phyloP scores from a whole-genome alignment of 225 moss, liverwort and hornwort species.

The Straminergon stramineum region DNA sequence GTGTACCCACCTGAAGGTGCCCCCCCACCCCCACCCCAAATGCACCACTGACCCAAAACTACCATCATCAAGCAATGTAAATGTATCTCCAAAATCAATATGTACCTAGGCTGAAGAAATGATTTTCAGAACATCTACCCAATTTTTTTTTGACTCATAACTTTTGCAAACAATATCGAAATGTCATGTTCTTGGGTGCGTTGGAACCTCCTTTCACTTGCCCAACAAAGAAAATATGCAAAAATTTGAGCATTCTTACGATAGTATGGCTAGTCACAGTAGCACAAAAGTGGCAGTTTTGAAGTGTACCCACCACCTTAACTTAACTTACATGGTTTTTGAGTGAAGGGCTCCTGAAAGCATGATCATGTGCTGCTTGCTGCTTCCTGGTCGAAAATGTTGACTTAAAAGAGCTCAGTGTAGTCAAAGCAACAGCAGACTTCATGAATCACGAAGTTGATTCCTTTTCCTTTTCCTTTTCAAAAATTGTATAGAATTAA shows the following conservation, averaged over 20 bases:
- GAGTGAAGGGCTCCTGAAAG: background rate
- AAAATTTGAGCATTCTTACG: background rate
- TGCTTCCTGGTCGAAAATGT: background rate
- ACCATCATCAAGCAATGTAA: rapidly evolving
- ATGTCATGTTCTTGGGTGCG: rapidly evolving
- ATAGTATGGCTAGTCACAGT: background rate
- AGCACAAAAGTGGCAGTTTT: background rate
- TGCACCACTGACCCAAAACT: rapidly evolving
- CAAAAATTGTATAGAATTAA: no score
- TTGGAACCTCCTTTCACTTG: background rate
- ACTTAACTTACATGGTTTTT: background rate
- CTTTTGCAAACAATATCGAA: background rate
- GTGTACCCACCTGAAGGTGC: no score
- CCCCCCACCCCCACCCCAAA: no score
- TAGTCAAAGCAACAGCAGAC: background rate
- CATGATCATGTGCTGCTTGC: background rate
- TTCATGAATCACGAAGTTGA: background rate
- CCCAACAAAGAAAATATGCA: background rate
- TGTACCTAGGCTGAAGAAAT: rapidly evolving
- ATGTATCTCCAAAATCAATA: background rate
- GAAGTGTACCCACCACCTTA: background rate
- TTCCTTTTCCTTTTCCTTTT: background rate
- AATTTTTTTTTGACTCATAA: background rate
- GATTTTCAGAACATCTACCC: rapidly evolving
- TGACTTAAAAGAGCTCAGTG: background rate